Conservation (phyloP, 2,329 filamentous ascomycete species). For the Juglanconis sp. region DNA sequence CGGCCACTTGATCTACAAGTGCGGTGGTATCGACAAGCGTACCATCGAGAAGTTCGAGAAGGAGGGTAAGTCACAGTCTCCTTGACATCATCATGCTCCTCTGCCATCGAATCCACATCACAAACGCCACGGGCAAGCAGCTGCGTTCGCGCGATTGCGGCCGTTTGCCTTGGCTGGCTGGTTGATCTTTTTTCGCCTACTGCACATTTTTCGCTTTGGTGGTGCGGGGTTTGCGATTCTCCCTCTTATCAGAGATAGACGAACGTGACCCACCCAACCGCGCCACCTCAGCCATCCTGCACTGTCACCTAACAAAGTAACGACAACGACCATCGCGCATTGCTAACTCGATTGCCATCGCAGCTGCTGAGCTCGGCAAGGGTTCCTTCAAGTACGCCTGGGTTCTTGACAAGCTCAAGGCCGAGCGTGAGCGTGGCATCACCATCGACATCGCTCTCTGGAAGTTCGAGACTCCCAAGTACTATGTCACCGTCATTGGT, state of each 20-base stretch:
- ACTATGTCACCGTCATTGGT: constrained; percentile 97
- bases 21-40: constrained; percentile 99
- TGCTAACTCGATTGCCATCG: constrained; percentile 17
- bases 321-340: no score
- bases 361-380: constrained; percentile 97
- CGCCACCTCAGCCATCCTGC: neutral
- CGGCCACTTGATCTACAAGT: constrained; percentile 99
- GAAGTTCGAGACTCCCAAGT: constrained; percentile 99
- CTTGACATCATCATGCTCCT: neutral
- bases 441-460: constrained; percentile 99
- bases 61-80: constrained; percentile 53
- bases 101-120: neutral
- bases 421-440: constrained; percentile 99
- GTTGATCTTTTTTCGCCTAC: constrained; percentile 19
- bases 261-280: constrained; percentile 5
- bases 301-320: neutral
- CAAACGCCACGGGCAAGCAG: no score
- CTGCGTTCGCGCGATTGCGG: neutral
- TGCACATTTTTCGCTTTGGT: constrained; percentile 18
- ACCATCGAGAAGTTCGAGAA: constrained; percentile 99
- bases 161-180: neutral
- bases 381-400: constrained; percentile 99
- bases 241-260: constrained; percentile 12
- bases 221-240: constrained; percentile 16
- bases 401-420: constrained; percentile 99